Evolutionary conservation across 192 early-diverging fungal species (phyloP).

Genomic region (Linderina pennispora): DNA sequence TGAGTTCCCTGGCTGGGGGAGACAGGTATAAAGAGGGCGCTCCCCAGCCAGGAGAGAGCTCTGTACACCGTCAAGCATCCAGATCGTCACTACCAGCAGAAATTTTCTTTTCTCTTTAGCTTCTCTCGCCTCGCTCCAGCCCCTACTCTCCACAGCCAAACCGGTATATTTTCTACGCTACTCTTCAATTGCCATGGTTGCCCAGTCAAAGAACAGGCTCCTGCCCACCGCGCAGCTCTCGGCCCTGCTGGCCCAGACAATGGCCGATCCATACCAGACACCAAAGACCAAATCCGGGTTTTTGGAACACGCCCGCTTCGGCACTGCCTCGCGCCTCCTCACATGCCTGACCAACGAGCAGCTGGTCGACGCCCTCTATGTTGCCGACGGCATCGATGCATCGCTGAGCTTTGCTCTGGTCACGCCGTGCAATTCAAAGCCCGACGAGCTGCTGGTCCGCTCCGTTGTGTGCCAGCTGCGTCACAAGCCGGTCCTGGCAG

Average conservation of each 20-base stretch:
- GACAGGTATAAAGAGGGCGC: no score
- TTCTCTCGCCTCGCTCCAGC: no score
- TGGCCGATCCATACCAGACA: slow-evolving; percentile 7
- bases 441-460: slow-evolving; percentile 8
- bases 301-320: slow-evolving; percentile 38
- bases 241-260: slow-evolving; percentile 3
- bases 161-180: no score
- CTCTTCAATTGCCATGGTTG: no score
- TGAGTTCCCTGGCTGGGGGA: no score
- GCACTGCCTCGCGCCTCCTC: slow-evolving; percentile 52
- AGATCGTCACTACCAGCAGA: no score
- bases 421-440: slow-evolving; percentile 14
- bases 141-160: no score
- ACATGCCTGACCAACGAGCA: slow-evolving; percentile 52
- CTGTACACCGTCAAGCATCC: no score
- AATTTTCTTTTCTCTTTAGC: no score
- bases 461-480: slow-evolving; percentile 15
- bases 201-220: not conserved
- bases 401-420: slow-evolving; percentile 11
- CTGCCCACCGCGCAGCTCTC: slow-evolving; percentile 4
- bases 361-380: slow-evolving; percentile 44
- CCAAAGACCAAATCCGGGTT: slow-evolving; percentile 18
- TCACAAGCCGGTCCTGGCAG: slow-evolving; percentile 18
- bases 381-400: slow-evolving; percentile 16
- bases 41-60: no score